phyloP scores from a whole-genome alignment of 2,329 filamentous ascomycete species.

The Claviceps citrina region DNA sequence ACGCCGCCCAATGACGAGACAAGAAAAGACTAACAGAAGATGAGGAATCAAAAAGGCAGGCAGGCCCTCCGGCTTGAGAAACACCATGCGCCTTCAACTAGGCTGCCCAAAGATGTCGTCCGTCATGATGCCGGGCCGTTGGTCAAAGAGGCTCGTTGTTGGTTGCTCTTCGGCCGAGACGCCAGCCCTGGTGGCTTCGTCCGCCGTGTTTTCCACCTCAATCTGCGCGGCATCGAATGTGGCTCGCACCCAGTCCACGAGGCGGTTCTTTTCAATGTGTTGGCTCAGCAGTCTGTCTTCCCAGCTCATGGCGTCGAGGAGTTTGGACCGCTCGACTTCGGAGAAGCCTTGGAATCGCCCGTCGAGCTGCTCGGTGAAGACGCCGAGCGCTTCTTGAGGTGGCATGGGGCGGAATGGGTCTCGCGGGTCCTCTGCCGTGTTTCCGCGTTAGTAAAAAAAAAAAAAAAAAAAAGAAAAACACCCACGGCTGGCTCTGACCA shows the following conservation, averaged over 20 bases:
- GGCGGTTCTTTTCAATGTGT: constrained; percentile 50
- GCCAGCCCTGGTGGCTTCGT: constrained; percentile 15
- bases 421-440: constrained; percentile 26
- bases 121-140: neutral
- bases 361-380: constrained; percentile 45
- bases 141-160: neutral
- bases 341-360: constrained; percentile 44
- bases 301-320: constrained; percentile 54
- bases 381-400: constrained; percentile 41
- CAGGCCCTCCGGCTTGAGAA: no score
- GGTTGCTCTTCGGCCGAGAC: neutral
- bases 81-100: no score
- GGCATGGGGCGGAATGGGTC: constrained; percentile 29
- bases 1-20: constrained; percentile 1
- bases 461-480: no score
- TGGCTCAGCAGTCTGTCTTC: constrained; percentile 54
- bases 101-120: neutral
- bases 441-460: constrained; percentile 14
- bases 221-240: constrained; percentile 23
- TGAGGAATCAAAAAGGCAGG: neutral
- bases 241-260: constrained; percentile 49
- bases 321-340: constrained; percentile 47
- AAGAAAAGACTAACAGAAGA: neutral
- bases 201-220: constrained; percentile 18
- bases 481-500: no score